These are phyloP conservation scores for Nematocida ausubeli DNA, from an alignment of 371 early-diverging fungal species.

Conservation along the genomic window DNA sequence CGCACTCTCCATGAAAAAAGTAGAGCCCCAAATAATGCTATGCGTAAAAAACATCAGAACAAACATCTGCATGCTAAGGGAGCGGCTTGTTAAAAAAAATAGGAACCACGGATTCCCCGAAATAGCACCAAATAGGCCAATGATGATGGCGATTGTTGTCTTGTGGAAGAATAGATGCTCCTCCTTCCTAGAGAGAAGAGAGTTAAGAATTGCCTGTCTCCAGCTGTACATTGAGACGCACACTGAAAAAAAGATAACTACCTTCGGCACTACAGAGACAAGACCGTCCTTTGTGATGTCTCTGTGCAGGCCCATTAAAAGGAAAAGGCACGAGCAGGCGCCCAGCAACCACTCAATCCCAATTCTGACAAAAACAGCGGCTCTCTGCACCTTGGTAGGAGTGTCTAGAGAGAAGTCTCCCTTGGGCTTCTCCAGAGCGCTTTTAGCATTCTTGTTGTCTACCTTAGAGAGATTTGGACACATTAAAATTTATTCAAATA, in stretches of 20 bases:
- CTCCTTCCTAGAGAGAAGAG: constrained; percentile 1
- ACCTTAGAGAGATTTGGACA: too few species aligned
- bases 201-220: constrained; percentile 7
- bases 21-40: not conserved
- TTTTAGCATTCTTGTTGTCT: too few species aligned
- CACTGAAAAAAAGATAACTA: not conserved
- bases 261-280: not conserved
- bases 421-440: too few species aligned
- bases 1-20: not conserved
- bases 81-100: not conserved
- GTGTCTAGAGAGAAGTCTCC: too few species aligned
- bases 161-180: constrained; percentile 13
- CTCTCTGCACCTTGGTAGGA: not conserved
- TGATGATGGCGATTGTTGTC: not conserved
- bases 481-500: too few species aligned
- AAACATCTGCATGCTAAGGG: constrained; percentile 2
- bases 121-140: constrained; percentile 1
- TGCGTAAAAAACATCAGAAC: not conserved
- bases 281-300: not conserved
- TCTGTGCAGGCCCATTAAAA: not conserved
- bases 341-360: constrained; percentile 7
- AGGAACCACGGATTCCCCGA: constrained; percentile 21
- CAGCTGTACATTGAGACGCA: constrained; percentile 5
- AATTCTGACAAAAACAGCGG: not conserved
- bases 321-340: not conserved